Evolutionary conservation across 1,284 basidiomycete genomes (phyloP), one percentile per base, ranked within the genome.

Genomic region (Cryptococcus sp.): DNA sequence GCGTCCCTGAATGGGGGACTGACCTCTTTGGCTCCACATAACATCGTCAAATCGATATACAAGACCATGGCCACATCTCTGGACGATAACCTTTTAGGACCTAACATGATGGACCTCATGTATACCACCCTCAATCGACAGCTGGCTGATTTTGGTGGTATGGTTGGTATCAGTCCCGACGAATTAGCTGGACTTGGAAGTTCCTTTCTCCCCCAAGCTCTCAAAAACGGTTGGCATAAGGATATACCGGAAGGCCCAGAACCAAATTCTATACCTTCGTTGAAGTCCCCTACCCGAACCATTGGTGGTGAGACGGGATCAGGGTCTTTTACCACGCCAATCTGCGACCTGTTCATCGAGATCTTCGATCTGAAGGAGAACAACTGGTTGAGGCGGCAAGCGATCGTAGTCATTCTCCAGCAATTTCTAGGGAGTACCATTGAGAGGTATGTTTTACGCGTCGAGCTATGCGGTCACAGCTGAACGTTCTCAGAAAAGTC

Each of bases 321-420:
- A n/a, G 89, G 87, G 4, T 83, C 83, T 2, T 97, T 98, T 74
- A 92, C 91, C 1, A 86, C 86, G 1, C 93, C 95, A 0, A 96
- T 98, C 54, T 96, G 92, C 67, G 93, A 98, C 69, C 80, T 98
- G 33, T 82, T 97, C 41, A 82, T 97, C 52, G 90, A 93, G 30
- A 81, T 97, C 6, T 98, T 98, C 63, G 92, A 97, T 74, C 83
- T 98, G 31, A 87, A 96, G 76, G 90, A 91, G 79, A 88, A 90
- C 74, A 94, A 94, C 63, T 98, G 95, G 95, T 79, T 98, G 35
- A 81, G 94, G 50, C 82, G 91, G n/a, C 94, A 97, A 73, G 94
- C 95, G 1, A 91, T 97, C 62, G 89, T 97, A 11, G 90, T 98
- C 55, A 91, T 98, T 58, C 78, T 98, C 48, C 95, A 98, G 74